Conservation (phyloP, 805 yeast genomes). For the Cyberlindnera samutprakarnensis region DNA sequence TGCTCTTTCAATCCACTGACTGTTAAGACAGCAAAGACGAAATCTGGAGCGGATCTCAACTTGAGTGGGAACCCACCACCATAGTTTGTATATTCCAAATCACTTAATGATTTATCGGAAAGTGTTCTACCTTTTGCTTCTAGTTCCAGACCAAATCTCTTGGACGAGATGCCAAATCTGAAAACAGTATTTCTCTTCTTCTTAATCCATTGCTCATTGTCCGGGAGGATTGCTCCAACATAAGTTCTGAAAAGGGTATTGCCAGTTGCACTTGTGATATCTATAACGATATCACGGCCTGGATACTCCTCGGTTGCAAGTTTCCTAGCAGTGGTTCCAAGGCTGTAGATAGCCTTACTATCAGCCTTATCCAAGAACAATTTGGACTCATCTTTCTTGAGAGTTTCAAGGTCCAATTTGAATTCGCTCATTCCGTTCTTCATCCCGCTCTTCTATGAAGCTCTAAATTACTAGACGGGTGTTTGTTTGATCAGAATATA, state of each 20-base stretch:
- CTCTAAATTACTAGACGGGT: no score
- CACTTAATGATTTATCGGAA: constrained; percentile 33
- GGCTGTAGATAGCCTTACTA: constrained; percentile 32
- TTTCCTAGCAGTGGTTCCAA: constrained; percentile 36
- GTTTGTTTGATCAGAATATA: no score
- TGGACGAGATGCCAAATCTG: constrained; percentile 42
- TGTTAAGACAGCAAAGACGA: constrained; percentile 41
- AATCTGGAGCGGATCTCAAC: constrained; percentile 20
- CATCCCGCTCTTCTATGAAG: no score
- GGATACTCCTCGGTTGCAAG: constrained; percentile 24
- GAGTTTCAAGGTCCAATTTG: no score
- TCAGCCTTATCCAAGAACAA: no score
- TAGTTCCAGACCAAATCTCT: constrained; percentile 37
- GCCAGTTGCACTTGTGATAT: constrained; percentile 38
- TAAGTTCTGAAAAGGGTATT: constrained; percentile 40
- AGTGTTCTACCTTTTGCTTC: constrained; percentile 28
- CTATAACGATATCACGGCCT: constrained; percentile 31
- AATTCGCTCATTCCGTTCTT: no score
- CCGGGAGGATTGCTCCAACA: constrained; percentile 26
- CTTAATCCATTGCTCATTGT: constrained; percentile 47
- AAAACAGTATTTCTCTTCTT: constrained; percentile 42
- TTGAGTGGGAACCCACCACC: constrained; percentile 53
- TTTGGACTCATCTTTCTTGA: no score
- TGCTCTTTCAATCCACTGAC: constrained; percentile 50
- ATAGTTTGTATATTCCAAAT: constrained; percentile 40